These are phyloP conservation scores for Chenopodium formosanum DNA, from an alignment of 148 eudicot species.

Conservation along the genomic window DNA sequence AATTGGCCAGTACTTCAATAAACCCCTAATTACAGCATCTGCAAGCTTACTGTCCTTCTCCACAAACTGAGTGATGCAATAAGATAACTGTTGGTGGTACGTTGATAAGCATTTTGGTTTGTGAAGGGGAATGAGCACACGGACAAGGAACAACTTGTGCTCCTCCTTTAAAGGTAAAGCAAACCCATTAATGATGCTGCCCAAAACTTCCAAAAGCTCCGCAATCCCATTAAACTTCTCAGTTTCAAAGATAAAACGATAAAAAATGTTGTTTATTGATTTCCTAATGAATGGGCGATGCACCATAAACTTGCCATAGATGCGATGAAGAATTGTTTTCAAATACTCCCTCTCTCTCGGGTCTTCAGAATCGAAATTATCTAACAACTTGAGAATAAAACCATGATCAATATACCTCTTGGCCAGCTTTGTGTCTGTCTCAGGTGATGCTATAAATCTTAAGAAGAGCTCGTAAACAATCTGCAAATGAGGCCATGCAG, in stretches of 20 bases:
- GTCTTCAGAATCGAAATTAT: conserved; percentile 87
- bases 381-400: conserved; percentile 66
- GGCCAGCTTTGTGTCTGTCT: conserved; percentile 82
- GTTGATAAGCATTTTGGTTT: conserved; percentile 74
- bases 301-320: conserved; percentile 91
- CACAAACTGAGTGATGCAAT: conserved; percentile 85
- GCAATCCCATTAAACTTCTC: conserved; percentile 91
- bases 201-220: conserved; percentile 86
- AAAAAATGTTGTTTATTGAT: conserved; percentile 82
- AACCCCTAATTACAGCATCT: conserved; percentile 80
- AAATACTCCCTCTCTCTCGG: conserved; percentile 85
- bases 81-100: conserved; percentile 90
- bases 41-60: conserved; percentile 95
- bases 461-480: conserved; percentile 77
- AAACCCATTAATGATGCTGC: conserved; percentile 88
- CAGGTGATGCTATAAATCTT: conserved; percentile 83
- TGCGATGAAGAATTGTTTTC: conserved; percentile 79
- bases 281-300: conserved; percentile 85
- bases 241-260: conserved; percentile 76
- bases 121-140: conserved; percentile 83
- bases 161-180: conserved; percentile 92
- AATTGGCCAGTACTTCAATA: conserved; percentile 82
- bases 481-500: conserved; percentile 95
- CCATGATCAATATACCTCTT: conserved; percentile 79
- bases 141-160: conserved; percentile 79